Evolutionary conservation across 78 protist genomes (phyloP).

Genomic region (Protostelium mycophagum): DNA sequence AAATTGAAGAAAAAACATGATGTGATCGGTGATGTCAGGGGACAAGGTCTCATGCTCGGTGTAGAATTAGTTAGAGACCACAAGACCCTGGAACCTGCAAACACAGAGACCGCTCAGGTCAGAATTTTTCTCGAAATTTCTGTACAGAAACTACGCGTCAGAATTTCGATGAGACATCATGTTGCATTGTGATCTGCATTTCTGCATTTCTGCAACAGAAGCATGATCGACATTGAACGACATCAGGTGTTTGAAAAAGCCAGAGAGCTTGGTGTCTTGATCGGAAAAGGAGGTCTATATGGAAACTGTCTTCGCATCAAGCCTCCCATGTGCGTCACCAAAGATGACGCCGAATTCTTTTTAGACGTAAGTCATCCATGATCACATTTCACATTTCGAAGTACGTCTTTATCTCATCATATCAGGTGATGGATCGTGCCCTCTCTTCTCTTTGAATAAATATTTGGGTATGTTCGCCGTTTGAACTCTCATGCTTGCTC

Average conservation of each 20-base stretch:
- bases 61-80: conserved; percentile 70
- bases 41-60: conserved; percentile 78
- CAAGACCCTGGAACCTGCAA: conserved; percentile 8
- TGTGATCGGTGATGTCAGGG: conserved; percentile 80
- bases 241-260: background rate
- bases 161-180: no score
- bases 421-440: background rate
- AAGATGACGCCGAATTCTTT: background rate
- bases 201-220: background rate
- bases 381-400: background rate
- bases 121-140: no score
- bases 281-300: conserved; percentile 47
- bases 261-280: conserved; percentile 25
- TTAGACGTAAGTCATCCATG: background rate
- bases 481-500: no score
- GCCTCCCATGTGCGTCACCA: conserved; percentile 57
- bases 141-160: no score
- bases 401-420: background rate
- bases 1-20: background rate
- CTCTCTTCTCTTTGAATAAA: background rate
- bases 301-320: conserved; percentile 57
- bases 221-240: background rate
- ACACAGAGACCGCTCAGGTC: background rate
- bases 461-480: no score
- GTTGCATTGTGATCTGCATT: no score